These are phyloP conservation scores for Plectosphaerella cucumerina DNA, from an alignment of 2,329 filamentous ascomycete species.

Conservation along the genomic window DNA sequence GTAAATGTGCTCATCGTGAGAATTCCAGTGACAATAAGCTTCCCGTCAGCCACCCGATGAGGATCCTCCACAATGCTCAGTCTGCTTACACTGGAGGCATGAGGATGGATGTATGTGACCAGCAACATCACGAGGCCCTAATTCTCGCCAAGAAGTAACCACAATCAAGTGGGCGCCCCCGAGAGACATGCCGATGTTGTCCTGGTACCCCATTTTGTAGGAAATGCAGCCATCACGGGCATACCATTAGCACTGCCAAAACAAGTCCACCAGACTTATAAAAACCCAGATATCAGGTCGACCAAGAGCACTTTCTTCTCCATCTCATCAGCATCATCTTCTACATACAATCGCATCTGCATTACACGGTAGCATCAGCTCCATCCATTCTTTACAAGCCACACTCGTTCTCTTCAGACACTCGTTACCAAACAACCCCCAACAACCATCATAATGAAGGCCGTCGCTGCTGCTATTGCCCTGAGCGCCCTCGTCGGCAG, in stretches of 20 bases:
- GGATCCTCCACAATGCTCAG: too few relatives aligned
- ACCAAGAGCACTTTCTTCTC: background rate
- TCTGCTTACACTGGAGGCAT: too few relatives aligned
- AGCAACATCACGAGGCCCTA: too few relatives aligned
- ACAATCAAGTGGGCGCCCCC: background rate
- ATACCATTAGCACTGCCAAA: background rate
- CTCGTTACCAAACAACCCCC: background rate
- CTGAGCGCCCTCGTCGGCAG: constrained; percentile 1
- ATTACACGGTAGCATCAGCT: constrained; percentile 11
- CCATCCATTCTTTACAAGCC: constrained; percentile 4
- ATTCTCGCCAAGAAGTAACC: too few relatives aligned
- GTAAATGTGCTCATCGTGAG: too few relatives aligned
- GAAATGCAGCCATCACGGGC: background rate
- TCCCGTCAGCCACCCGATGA: too few relatives aligned
- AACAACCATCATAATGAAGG: constrained; percentile 10
- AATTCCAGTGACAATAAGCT: too few relatives aligned
- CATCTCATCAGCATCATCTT: constrained; percentile 5
- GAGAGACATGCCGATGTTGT: constrained; percentile 2
- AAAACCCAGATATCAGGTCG: constrained; percentile 6
- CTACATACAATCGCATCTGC: background rate
- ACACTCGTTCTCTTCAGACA: constrained; percentile 1
- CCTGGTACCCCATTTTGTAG: too few relatives aligned
- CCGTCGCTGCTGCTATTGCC: constrained; percentile 1
- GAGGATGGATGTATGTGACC: too few relatives aligned
- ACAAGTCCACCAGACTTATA: background rate